These are phyloP conservation scores for Croton laevigatus DNA, from an alignment of 441 rosid genomes.

Conservation along the genomic window DNA sequence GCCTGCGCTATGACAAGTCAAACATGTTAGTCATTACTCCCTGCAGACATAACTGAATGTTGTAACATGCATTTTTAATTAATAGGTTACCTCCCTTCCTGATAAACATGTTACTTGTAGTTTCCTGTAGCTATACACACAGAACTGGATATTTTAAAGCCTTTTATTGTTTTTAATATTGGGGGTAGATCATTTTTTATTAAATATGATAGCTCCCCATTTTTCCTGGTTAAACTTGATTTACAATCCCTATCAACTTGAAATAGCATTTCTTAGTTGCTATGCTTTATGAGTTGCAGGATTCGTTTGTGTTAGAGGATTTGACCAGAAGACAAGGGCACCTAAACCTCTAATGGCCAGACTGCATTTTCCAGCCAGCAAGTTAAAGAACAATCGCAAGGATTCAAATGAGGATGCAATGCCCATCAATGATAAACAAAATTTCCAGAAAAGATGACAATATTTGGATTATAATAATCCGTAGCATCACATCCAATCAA, in stretches of 20 bases:
- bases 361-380: slow-evolving; percentile 77
- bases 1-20: background rate
- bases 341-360: slow-evolving; percentile 85
- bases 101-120: background rate
- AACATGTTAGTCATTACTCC: background rate
- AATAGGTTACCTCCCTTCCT: no score
- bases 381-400: slow-evolving; percentile 37
- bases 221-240: background rate
- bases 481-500: slow-evolving; percentile 24
- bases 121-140: background rate
- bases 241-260: background rate
- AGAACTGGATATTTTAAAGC: background rate
- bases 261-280: background rate
- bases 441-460: slow-evolving; percentile 20
- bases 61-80: no score
- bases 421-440: slow-evolving; percentile 6
- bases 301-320: slow-evolving; percentile 93
- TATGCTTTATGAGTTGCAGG: slow-evolving; percentile 43
- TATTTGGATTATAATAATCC: slow-evolving; percentile 26
- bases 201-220: background rate
- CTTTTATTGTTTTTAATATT: no score
- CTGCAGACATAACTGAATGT: background rate
- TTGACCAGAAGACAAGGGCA: slow-evolving; percentile 71
- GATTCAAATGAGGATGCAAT: slow-evolving; percentile 25
- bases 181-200: background rate